Conservation (phyloP, 495 filamentous ascomycete species). For the Neurospora discreta region DNA sequence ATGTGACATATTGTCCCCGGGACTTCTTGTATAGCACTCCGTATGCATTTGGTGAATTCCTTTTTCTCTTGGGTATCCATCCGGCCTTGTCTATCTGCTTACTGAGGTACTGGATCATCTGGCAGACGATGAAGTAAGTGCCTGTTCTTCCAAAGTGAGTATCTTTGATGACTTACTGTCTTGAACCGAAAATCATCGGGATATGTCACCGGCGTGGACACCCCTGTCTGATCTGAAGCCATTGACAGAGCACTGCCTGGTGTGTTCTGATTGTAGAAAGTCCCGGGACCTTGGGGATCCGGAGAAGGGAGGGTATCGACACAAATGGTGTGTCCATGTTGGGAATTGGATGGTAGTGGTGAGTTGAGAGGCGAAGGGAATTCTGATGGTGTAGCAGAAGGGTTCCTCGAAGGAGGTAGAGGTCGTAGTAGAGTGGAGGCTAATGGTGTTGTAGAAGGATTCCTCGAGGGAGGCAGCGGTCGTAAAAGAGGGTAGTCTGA, state of each 20-base stretch:
- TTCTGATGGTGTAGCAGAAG: background rate
- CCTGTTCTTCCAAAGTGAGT: background rate
- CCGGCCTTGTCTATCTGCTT: conserved; percentile 55
- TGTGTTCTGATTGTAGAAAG: background rate
- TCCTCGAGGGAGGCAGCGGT: background rate
- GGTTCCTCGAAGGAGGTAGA: background rate
- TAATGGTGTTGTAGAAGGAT: background rate
- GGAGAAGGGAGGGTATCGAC: background rate
- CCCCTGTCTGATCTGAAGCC: background rate
- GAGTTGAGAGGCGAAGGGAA: conserved; percentile 1
- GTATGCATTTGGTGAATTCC: conserved; percentile 41
- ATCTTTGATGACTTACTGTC: background rate
- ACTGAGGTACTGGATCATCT: conserved; percentile 66
- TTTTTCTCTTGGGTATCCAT: conserved; percentile 44
- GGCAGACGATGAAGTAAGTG: conserved; percentile 49
- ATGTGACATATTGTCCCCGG: conserved; percentile 49
- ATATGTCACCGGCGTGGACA: background rate
- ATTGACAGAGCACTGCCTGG: background rate
- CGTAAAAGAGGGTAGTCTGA: conserved; percentile 1
- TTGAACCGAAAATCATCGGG: conserved; percentile 7
- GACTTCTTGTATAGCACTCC: conserved; percentile 54
- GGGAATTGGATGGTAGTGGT: background rate
- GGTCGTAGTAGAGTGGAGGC: background rate
- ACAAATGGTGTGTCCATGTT: background rate
- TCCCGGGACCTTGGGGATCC: background rate